Base-by-base conservation (phyloP, 2,329 filamentous ascomycete species). In the Calonectria fujianensis region DNA sequence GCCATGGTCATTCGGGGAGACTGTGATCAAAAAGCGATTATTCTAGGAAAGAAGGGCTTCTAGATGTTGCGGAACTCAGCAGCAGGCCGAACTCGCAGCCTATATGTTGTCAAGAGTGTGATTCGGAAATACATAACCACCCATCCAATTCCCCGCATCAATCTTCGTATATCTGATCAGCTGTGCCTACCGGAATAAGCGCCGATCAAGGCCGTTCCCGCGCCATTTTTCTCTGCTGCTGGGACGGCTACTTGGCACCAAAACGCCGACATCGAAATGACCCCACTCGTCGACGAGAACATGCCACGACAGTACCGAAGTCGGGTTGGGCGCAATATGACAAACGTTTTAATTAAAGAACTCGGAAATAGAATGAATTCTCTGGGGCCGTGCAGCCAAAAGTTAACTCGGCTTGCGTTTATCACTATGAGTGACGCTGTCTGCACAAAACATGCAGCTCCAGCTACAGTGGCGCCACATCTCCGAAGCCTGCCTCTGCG, bases 81-180 rank as follows among this genome's bases (percentile, higher is more conserved):
- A 31, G 35, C 24, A 63, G 18, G 57, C 39, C 57, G 37, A 63
- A 1, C 29, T 41, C 24, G 35, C 32, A 63, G 27, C 41, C 39
- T 27, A 63, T 63, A 41, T 48, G 37, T 24, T 24, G 57, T 63
- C 37, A 9, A 39, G 57, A 63, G 37, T 24, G 37, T 27, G 35
- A 63, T 39, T 63, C 57, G 57, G 57, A 63, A 63, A 63, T 63
- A 63, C 24, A 63, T 63, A 63, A 63, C 57, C 57, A 63, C 35
- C 41, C 13, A 29, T 41, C 57, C n/a, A 61, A 52, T 51, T 70
- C 68, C 57, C 68, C 57, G 39, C 68, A 51, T 24, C 5, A 14
- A 64, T 50, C 68, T 32, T 54, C 54, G 68, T 63, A 35, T n/a
- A 29, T 54, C 11, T 29, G 27, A 61, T 64, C 54, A 63, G 52